Evolutionary conservation across 2,329 filamentous ascomycete species (phyloP), one percentile per base, ranked within the genome.

Genomic region (Cladosporium cucumerinum): DNA sequence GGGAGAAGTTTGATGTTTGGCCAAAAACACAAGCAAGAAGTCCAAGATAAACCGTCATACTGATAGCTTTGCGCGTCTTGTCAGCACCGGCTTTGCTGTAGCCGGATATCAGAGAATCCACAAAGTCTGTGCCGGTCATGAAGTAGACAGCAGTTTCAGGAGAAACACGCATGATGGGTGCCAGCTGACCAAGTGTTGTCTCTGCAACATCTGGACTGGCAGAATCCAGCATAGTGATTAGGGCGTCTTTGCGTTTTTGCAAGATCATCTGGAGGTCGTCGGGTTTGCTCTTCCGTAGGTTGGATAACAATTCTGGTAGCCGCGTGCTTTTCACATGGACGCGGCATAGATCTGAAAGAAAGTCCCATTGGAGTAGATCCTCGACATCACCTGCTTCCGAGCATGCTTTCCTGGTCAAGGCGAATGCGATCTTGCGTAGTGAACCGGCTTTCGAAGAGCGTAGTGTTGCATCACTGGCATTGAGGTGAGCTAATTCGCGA

Each of bases 111-210:
- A 97, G 82, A 0, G 89, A 87, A 74, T 97, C 94, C 23, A 97
- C 78, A 70, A 95, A 94, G 77, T 97, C 94, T 59, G 90, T 93
- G 0, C 94, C 94, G 0, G 90, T 90, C 70, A 96, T 85, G 71
- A 97, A 88, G 69, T 91, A 82, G 7, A 80, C 76, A 32, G 83
- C 85, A 52, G 79, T 79, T 26, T 82, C 80, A 0, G 86, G 81
- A 5, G 88, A 91, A 7, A 80, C 81, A 69, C 86, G 83, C 5
- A 92, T 78, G 4, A 93, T 78, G 58, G 86, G 82, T 65, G 87
- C 90, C n/a, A 92, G 73, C 11, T 80, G 79, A 55, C 82, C 81
- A 34, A 93, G 79, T 6, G 80, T 80, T 1, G 76, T 74, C 71
- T 90, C 86, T 0, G 86, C 81, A 7, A 78, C 76, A 46, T 82